Conservation (phyloP, 2,329 filamentous ascomycete genomes). For the Remersonia thermophila region DNA sequence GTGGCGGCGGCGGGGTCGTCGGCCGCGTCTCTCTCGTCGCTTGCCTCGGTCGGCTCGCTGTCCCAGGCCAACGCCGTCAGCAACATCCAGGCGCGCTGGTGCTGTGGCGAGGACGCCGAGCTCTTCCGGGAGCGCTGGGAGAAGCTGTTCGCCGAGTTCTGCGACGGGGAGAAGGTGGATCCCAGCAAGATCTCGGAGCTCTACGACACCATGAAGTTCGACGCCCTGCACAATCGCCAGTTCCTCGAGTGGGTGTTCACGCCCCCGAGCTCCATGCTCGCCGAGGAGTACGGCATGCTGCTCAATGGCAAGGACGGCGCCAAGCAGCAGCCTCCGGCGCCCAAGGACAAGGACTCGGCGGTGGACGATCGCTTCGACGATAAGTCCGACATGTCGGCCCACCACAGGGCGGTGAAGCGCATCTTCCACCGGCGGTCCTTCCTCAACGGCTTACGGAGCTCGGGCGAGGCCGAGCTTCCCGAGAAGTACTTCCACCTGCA, state of each 20-base stretch:
- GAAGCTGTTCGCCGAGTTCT: slow-evolving; percentile 94
- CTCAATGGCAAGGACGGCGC: slow-evolving; percentile 17
- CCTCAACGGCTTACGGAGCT: slow-evolving; percentile 39
- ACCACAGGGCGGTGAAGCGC: slow-evolving; percentile 30
- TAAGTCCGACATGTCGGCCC: slow-evolving; percentile 5
- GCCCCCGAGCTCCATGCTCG: slow-evolving; percentile 65
- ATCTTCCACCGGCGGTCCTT: slow-evolving; percentile 51
- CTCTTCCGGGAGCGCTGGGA: slow-evolving; percentile 96
- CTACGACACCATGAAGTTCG: slow-evolving; percentile 99
- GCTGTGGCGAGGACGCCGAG: slow-evolving; percentile 86
- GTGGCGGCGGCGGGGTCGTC: slow-evolving; percentile 28
- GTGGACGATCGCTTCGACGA: slow-evolving; percentile 12
- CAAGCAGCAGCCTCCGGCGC: not conserved
- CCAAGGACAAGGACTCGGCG: slow-evolving; percentile 30
- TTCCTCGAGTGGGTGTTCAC: slow-evolving; percentile 98
- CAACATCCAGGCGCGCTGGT: slow-evolving; percentile 83
- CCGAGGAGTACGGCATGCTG: slow-evolving; percentile 47
- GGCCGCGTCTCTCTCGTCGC: slow-evolving; percentile 24
- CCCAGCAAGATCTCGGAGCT: slow-evolving; percentile 97
- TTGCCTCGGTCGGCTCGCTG: slow-evolving; percentile 27
- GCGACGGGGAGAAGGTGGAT: slow-evolving; percentile 93
- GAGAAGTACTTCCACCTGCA: slow-evolving; percentile 85
- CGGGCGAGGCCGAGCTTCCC: slow-evolving; percentile 42
- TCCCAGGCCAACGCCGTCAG: slow-evolving; percentile 51
- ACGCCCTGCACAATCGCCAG: slow-evolving; percentile 88